Conservation (phyloP, 2,329 filamentous ascomycete species). For the Lasiodiplodia sp. region DNA sequence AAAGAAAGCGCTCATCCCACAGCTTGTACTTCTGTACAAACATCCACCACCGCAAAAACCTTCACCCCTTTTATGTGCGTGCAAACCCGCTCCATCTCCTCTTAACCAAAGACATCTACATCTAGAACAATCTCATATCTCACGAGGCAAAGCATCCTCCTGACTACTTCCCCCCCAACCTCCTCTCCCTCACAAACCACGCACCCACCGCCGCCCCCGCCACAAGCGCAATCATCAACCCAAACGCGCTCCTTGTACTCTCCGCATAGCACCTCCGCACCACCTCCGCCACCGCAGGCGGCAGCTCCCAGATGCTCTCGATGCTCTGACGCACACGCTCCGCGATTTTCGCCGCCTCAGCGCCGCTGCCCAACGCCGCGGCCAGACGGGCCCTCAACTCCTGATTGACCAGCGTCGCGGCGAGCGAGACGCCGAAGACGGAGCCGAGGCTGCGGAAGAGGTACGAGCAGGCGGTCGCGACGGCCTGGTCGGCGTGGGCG, state of each 20-base stretch:
- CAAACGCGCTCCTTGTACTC: conserved; percentile 61
- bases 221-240: conserved; percentile 58
- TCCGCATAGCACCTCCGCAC: conserved; percentile 73
- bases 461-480: conserved; percentile 80
- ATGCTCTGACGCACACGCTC: conserved; percentile 73
- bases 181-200: conserved; percentile 56
- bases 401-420: conserved; percentile 75
- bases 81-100: neutral
- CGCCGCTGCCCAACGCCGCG: conserved; percentile 60
- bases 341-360: conserved; percentile 70
- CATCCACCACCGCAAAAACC: no score
- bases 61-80: no score
- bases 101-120: no score
- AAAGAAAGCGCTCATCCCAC: conserved; percentile 47
- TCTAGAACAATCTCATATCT: no score
- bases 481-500: conserved; percentile 70
- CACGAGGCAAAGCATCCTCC: no score
- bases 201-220: conserved; percentile 55
- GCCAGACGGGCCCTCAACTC: conserved; percentile 66
- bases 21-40: conserved; percentile 36
- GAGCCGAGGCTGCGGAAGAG: conserved; percentile 77
- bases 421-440: conserved; percentile 71
- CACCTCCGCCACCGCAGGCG: conserved; percentile 64
- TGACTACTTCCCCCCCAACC: conserved; percentile 35
- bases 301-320: conserved; percentile 70